These are phyloP conservation scores for Phaeosphaeriaceae sp. DNA, from an alignment of 2,329 filamentous ascomycete species.

Conservation along the genomic window DNA sequence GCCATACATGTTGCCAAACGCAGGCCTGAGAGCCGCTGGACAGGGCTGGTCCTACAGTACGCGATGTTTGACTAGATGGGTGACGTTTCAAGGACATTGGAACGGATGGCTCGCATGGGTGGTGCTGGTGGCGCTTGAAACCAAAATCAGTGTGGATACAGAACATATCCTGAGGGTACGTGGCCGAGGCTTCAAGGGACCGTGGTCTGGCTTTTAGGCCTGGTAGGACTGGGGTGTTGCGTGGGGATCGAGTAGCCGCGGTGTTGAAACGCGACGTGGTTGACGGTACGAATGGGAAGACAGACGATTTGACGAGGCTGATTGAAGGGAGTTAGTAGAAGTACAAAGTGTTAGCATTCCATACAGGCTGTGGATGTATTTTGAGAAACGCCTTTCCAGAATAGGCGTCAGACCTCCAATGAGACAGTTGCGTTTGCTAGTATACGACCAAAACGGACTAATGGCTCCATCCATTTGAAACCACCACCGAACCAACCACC, in stretches of 20 bases:
- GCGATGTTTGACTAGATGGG: slow-evolving; percentile 27
- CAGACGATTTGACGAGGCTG: slow-evolving; percentile 8
- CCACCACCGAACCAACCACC: slow-evolving; percentile 9
- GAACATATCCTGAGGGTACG: slow-evolving; percentile 14
- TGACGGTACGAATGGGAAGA: slow-evolving; percentile 9
- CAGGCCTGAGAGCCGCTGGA: slow-evolving; percentile 19
- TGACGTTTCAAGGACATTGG: slow-evolving; percentile 41
- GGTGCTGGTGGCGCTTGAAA: slow-evolving; percentile 31
- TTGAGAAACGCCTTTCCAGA: not conserved
- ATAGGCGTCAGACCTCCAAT: slow-evolving; percentile 5
- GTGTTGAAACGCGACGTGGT: slow-evolving; percentile 24
- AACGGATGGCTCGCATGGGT: slow-evolving; percentile 23
- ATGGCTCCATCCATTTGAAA: slow-evolving; percentile 16
- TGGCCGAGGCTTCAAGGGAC: slow-evolving; percentile 14
- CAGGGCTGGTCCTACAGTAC: slow-evolving; percentile 14
- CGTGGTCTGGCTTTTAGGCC: slow-evolving; percentile 6
- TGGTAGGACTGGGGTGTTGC: slow-evolving; percentile 5
- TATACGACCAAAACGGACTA: slow-evolving; percentile 5
- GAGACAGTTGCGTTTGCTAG: slow-evolving; percentile 16
- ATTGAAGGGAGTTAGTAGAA: slow-evolving; percentile 2
- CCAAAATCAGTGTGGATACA: slow-evolving; percentile 17
- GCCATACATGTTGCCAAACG: slow-evolving; percentile 18
- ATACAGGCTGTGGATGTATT: not conserved
- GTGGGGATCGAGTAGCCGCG: slow-evolving; percentile 14
- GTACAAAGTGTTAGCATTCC: not conserved